phyloP scores from a whole-genome alignment of 2,329 filamentous ascomycete species.

The Aureobasidium uvarum region DNA sequence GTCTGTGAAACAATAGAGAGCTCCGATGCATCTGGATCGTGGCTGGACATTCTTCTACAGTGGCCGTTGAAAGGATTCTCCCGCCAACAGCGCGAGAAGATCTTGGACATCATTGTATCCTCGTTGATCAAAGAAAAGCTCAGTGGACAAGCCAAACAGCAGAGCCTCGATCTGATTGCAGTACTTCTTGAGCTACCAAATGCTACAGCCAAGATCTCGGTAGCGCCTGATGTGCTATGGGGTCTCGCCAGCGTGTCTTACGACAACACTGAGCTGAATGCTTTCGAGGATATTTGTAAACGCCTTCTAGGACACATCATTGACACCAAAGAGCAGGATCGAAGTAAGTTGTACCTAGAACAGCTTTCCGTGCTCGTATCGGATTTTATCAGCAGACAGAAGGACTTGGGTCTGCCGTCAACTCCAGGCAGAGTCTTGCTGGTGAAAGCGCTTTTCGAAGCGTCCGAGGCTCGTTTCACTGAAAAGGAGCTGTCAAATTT shows the following conservation, averaged over 20 bases:
- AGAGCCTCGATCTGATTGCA: slow-evolving; percentile 20
- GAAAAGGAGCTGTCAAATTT: slow-evolving; percentile 13
- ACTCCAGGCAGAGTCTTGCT: slow-evolving; percentile 9
- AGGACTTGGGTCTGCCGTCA: slow-evolving; percentile 4
- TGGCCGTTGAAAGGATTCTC: slow-evolving; percentile 24
- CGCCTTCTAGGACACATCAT: slow-evolving; percentile 28
- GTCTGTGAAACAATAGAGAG: not conserved
- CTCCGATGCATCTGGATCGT: not conserved
- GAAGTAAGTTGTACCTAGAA: slow-evolving; percentile 25
- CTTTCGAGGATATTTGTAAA: slow-evolving; percentile 11
- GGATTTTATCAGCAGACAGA: slow-evolving; percentile 9
- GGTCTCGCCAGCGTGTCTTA: not conserved
- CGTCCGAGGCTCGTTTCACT: slow-evolving; percentile 3
- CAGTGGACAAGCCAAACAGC: not conserved
- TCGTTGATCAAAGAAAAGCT: not conserved
- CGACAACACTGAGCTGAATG: not conserved
- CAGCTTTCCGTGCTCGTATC: slow-evolving; percentile 1
- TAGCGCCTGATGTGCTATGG: slow-evolving; percentile 6
- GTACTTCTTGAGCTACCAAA: slow-evolving; percentile 28
- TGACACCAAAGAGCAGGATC: slow-evolving; percentile 31
- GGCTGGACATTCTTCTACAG: not conserved
- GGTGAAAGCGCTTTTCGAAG: not conserved
- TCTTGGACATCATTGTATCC: slow-evolving; percentile 20
- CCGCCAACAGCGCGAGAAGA: slow-evolving; percentile 26
- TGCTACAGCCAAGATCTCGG: slow-evolving; percentile 26